A percentile compares a stretch with the other conserved stretches of the same genome.
Conservation (phyloP, 2,329 filamentous ascomycete species). For the Alternaria brassicae region DNA sequence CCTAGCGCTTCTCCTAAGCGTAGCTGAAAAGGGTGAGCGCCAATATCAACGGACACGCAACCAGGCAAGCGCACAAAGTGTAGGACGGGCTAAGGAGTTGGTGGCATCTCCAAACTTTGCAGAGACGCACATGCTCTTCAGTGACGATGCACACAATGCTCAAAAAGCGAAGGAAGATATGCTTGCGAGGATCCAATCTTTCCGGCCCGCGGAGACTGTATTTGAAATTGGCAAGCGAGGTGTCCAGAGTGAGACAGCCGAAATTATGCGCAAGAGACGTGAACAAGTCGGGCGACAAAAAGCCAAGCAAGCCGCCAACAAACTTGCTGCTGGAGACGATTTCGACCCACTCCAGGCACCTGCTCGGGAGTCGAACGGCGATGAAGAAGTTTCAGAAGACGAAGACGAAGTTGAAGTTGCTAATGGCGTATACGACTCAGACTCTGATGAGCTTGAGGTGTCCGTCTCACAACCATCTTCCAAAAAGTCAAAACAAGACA, state of each 20-base stretch:
- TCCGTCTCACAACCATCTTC: conserved; percentile 54
- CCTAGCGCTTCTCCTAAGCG: conserved; percentile 71
- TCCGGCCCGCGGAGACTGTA: conserved; percentile 91
- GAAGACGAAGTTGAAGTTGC: conserved; percentile 48
- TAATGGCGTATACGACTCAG: conserved; percentile 51
- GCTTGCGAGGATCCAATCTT: conserved; percentile 86
- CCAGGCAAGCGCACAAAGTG: conserved; percentile 87
- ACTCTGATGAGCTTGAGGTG: conserved; percentile 62
- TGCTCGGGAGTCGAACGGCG: conserved; percentile 20
- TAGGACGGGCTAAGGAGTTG: conserved; percentile 82
- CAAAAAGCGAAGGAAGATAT: conserved; percentile 78
- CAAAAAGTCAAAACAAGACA: conserved; percentile 46
- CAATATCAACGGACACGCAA: conserved; percentile 90
- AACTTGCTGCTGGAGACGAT: conserved; percentile 32
- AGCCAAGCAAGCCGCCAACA: conserved; percentile 50
- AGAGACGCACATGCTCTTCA: conserved; percentile 82
- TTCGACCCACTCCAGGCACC: conserved; percentile 10
- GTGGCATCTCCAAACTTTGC: conserved; percentile 73
- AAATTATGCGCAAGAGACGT: conserved; percentile 76
- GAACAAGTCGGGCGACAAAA: conserved; percentile 70
- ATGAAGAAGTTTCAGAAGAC: conserved; percentile 42
- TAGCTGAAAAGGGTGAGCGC: conserved; percentile 88
- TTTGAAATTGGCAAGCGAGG: conserved; percentile 87
- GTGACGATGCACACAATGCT: conserved; percentile 63
- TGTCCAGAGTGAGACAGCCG: conserved; percentile 68